Conservation (phyloP, 768 basidiomycete species). For the Auricularia heimuer region DNA sequence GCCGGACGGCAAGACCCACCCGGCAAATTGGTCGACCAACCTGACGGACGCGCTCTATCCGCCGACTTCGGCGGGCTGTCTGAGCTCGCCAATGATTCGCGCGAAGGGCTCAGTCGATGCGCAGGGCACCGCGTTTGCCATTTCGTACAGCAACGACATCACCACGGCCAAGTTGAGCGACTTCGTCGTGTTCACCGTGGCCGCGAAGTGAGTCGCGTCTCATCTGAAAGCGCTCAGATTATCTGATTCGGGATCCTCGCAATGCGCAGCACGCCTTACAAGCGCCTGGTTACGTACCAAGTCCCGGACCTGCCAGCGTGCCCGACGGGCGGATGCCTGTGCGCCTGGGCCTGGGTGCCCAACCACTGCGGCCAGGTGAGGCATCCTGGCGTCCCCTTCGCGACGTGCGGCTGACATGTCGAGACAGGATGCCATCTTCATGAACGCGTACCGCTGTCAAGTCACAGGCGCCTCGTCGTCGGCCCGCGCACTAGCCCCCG, state of each 20-base stretch:
- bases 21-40: conserved; percentile 3
- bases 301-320: conserved; percentile 6
- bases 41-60: background rate
- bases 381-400: background rate
- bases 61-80: background rate
- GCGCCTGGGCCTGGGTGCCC: conserved; percentile 2
- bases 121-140: conserved; percentile 5
- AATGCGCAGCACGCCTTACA: conserved; percentile 7
- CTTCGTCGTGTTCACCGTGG: conserved; percentile 4
- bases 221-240: too few relatives aligned
- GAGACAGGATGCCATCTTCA: conserved; percentile 8
- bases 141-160: conserved; percentile 5
- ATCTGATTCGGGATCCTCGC: too few relatives aligned
- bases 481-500: background rate
- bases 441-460: conserved; percentile 6
- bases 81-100: background rate
- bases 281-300: conserved; percentile 6
- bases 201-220: background rate
- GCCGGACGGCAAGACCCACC: conserved; percentile 6
- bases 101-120: background rate
- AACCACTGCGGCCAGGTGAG: background rate
- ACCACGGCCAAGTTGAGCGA: background rate
- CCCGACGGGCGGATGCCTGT: conserved; percentile 8
- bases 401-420: background rate
- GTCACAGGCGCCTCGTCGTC: background rate